Conservation (phyloP, 2,329 filamentous ascomycete species). For the Chrysosporium keratinophilum region DNA sequence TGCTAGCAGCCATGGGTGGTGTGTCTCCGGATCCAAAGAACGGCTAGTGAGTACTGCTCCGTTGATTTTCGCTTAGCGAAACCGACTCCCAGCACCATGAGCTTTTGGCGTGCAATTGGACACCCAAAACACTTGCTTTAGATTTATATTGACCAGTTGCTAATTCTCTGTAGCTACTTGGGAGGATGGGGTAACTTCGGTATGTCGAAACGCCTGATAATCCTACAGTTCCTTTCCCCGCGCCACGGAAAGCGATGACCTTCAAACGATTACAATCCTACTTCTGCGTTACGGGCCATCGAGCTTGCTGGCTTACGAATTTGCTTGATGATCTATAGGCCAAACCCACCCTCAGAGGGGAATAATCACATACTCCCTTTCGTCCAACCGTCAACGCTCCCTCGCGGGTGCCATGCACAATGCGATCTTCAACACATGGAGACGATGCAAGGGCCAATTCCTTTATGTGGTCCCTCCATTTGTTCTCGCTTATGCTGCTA, state of each 20-base stretch:
- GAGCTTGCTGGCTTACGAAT: neutral
- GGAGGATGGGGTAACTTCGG: constrained; percentile 66
- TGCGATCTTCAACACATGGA: constrained; percentile 91
- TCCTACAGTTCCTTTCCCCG: neutral
- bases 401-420: constrained; percentile 66
- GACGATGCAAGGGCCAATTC: constrained; percentile 74
- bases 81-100: neutral
- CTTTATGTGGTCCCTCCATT: constrained; percentile 80
- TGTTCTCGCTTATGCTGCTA: constrained; percentile 64
- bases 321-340: constrained; percentile 3
- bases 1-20: constrained; percentile 28
- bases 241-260: neutral
- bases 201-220: constrained; percentile 30
- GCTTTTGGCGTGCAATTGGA: neutral
- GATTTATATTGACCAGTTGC: neutral
- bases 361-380: constrained; percentile 61
- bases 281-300: neutral
- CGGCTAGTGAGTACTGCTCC: constrained; percentile 32
- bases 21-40: constrained; percentile 33
- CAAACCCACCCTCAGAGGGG: constrained; percentile 42
- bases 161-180: constrained; percentile 48
- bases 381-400: constrained; percentile 80
- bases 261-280: neutral
- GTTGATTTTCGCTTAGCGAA: neutral
- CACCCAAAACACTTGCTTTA: neutral